phyloP scores from a whole-genome alignment of 225 moss, liverwort and hornwort genomes.

The Pseudisothecium myosuroides region DNA sequence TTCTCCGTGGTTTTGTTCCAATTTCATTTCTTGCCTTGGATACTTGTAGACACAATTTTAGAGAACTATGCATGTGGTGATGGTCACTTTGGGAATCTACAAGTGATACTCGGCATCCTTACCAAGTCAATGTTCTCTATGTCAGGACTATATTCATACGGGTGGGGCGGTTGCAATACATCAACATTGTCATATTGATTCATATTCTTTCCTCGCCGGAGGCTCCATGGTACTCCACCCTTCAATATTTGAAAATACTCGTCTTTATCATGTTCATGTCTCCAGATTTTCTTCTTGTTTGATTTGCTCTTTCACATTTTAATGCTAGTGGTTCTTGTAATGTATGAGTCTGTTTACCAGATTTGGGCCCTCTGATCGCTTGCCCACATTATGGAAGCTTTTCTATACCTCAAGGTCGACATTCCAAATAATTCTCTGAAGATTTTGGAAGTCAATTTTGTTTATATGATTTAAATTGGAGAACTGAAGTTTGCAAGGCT shows the following conservation, averaged over 20 bases:
- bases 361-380: neutral
- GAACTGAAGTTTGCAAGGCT: neutral
- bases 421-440: neutral
- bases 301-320: neutral
- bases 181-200: slow-evolving; percentile 80
- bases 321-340: neutral
- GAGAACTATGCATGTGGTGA: neutral
- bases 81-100: neutral
- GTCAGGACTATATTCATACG: slow-evolving; percentile 87
- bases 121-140: neutral
- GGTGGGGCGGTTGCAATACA: slow-evolving; percentile 94
- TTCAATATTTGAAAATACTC: neutral
- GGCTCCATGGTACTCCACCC: slow-evolving; percentile 61
- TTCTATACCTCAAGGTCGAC: neutral
- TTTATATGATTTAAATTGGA: neutral
- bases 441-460: neutral
- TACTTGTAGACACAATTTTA: neutral
- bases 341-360: neutral
- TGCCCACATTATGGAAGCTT: neutral
- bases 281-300: neutral
- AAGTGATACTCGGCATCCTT: neutral
- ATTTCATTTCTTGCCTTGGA: neutral
- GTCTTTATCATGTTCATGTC: neutral
- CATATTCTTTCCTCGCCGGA: slow-evolving; percentile 86
- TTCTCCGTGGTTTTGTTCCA: neutral